Evolutionary conservation across 2,329 filamentous ascomycete genomes (phyloP).

Genomic region (Penicillium sp.): DNA sequence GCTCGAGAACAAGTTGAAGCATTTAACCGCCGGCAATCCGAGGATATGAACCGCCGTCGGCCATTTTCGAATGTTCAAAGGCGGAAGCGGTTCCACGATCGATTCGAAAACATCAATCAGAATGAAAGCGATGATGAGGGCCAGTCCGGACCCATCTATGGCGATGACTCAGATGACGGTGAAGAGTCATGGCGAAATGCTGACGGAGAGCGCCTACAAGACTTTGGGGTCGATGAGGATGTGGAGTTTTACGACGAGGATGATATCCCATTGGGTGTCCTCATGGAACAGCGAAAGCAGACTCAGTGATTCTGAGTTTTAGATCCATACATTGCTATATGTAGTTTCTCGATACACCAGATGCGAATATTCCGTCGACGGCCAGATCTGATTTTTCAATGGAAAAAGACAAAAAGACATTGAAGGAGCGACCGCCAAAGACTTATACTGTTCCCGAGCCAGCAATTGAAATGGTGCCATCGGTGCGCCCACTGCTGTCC

Average conservation of each 20-base stretch:
- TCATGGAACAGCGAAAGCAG: constrained; percentile 43
- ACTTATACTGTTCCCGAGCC: constrained; percentile 1
- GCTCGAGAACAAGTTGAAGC: constrained; percentile 49
- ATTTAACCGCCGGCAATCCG: constrained; percentile 54
- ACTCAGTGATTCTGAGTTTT: neutral
- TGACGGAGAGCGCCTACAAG: constrained; percentile 60
- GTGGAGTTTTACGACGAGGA: constrained; percentile 64
- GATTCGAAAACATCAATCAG: constrained; percentile 26
- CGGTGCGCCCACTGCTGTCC: constrained; percentile 3
- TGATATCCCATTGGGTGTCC: constrained; percentile 56
- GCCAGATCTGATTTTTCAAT: neutral
- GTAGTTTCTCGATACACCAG: too few relatives aligned
- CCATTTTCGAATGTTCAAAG: constrained; percentile 35
- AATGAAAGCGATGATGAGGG: constrained; percentile 20
- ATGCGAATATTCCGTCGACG: neutral
- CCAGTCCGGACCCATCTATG: constrained; percentile 18
- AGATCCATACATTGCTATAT: too few relatives aligned
- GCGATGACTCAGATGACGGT: constrained; percentile 41
- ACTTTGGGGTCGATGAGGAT: constrained; percentile 66
- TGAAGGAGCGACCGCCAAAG: neutral
- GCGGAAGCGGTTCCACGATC: constrained; percentile 43
- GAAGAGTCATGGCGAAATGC: constrained; percentile 63
- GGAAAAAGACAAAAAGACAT: neutral
- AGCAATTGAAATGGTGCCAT: constrained; percentile 9
- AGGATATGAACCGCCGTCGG: constrained; percentile 49